Evolutionary conservation across 202 grass and related monocot species (phyloP).

Genomic region (Dendrocalamus latiflorus): DNA sequence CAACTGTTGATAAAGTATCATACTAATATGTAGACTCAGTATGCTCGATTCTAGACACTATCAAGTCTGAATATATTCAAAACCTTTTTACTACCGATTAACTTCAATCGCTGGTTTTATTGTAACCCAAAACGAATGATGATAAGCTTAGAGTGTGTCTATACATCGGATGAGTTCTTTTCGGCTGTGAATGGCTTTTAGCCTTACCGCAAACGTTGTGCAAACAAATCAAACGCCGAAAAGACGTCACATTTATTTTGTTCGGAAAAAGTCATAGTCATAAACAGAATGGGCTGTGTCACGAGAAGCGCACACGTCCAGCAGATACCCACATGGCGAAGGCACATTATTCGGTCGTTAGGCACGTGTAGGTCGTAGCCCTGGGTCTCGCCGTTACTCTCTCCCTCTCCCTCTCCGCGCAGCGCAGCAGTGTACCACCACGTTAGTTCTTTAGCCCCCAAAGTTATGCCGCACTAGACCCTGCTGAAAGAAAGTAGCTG

Average conservation of each 20-base stretch:
- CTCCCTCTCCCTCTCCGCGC: background rate
- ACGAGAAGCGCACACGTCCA: background rate
- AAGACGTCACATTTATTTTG: too few relatives aligned
- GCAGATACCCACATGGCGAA: background rate
- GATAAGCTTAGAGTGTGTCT: too few relatives aligned
- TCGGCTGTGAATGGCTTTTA: too few relatives aligned
- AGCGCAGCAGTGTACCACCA: too few relatives aligned
- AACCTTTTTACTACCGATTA: background rate
- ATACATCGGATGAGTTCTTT: too few relatives aligned
- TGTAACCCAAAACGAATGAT: too few relatives aligned
- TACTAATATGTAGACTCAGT: background rate
- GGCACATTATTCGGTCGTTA: background rate
- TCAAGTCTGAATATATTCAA: background rate
- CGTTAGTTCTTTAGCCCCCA: slow-evolving; percentile 7
- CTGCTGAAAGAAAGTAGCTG: background rate
- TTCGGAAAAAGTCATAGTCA: too few relatives aligned
- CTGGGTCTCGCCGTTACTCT: background rate
- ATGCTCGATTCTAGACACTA: background rate
- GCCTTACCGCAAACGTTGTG: too few relatives aligned
- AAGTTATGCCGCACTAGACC: slow-evolving; percentile 35
- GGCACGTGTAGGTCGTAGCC: background rate
- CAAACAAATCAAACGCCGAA: too few relatives aligned
- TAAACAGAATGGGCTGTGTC: background rate
- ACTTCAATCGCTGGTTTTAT: background rate
- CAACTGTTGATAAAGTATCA: background rate